Conservation (phyloP, 176 grass and related monocot genomes). For the Raddia distichophylla region DNA sequence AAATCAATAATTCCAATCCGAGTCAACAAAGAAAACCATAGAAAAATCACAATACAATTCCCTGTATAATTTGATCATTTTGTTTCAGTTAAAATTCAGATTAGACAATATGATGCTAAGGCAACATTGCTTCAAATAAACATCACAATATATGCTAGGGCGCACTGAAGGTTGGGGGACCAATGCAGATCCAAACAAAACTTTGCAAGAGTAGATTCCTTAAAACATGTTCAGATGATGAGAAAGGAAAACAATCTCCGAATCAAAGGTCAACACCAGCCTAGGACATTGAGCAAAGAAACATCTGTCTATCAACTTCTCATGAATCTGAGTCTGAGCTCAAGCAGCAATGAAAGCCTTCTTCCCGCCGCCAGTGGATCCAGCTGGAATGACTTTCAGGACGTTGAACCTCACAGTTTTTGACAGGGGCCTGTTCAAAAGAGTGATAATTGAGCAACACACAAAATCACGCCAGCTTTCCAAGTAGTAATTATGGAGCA, state of each 20-base stretch:
- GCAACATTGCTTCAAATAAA: not conserved
- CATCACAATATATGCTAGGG: not conserved
- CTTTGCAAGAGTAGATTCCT: constrained; percentile 47
- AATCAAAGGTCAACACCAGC: constrained; percentile 39
- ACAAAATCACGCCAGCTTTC: not conserved
- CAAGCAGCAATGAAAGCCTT: constrained; percentile 77
- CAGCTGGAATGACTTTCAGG: constrained; percentile 85
- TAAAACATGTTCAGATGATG: constrained; percentile 46
- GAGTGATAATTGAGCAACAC: constrained; percentile 1
- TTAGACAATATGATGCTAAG: not conserved
- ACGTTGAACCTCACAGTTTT: constrained; percentile 96
- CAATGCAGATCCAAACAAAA: constrained; percentile 35
- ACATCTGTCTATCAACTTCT: constrained; percentile 43
- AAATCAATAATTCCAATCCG: too few species aligned
- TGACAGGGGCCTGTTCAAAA: constrained; percentile 67
- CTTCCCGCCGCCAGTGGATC: constrained; percentile 65
- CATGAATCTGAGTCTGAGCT: constrained; percentile 37
- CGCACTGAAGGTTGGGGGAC: not conserved
- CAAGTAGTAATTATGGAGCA: too few species aligned
- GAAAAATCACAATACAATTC: too few species aligned
- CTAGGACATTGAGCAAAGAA: constrained; percentile 22
- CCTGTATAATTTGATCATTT: too few species aligned
- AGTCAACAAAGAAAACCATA: too few species aligned
- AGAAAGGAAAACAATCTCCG: constrained; percentile 21
- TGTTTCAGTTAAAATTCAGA: too few species aligned